phyloP scores from a whole-genome alignment of 176 grass and related monocot species.

The Carex kokanica region DNA sequence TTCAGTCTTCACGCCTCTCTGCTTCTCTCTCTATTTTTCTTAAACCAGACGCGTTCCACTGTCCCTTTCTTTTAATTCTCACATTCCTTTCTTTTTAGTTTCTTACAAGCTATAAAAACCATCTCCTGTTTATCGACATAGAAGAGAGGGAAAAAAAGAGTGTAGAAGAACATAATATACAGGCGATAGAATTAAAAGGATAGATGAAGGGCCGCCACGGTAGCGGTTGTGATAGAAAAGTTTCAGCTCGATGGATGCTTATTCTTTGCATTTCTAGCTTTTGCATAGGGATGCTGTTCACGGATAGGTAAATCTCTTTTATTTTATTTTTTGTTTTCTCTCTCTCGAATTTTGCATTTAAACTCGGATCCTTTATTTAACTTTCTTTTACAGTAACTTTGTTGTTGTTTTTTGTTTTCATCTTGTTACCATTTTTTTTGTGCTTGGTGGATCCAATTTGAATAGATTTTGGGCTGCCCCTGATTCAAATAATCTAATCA shows the following conservation, averaged over 20 bases:
- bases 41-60: background rate
- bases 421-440: conserved; percentile 16
- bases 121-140: background rate
- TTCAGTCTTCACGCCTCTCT: conserved; percentile 4
- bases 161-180: too few species aligned
- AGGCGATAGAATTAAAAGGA: background rate
- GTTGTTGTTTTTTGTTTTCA: background rate
- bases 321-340: background rate
- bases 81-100: background rate
- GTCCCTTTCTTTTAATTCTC: background rate
- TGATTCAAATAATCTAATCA: conserved; percentile 33
- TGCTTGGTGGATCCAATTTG: conserved; percentile 34
- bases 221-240: conserved; percentile 39
- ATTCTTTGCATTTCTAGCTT: conserved; percentile 63
- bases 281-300: conserved; percentile 67
- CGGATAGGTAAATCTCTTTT: conserved; percentile 47
- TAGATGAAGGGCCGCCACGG: conserved; percentile 62
- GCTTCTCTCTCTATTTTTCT: background rate
- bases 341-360: conserved; percentile 13
- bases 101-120: background rate
- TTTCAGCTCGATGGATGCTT: conserved; percentile 46
- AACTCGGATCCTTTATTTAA: background rate
- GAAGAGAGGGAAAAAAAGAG: background rate
- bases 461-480: conserved; percentile 40
- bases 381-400: conserved; percentile 8